Percentiles rank a stretch among this genome's conserved stretches.
phyloP scores from a whole-genome alignment of 2,329 filamentous ascomycete species.

The Trichoderma sp. region DNA sequence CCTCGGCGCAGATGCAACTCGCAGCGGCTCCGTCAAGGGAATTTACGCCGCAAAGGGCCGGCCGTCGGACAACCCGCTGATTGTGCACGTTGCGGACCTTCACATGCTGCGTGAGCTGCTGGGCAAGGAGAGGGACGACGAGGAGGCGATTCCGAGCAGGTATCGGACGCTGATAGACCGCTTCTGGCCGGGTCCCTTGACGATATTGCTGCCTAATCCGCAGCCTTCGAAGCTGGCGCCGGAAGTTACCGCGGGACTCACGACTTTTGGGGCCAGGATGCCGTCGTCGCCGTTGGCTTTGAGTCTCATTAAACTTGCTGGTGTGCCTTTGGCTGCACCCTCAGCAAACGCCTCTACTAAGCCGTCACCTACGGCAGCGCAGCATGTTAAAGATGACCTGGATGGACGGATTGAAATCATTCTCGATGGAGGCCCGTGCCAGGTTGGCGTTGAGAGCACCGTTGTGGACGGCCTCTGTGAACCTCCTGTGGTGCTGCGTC shows the following conservation, averaged over 20 bases:
- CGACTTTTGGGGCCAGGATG: constrained; percentile 87
- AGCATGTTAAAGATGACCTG: constrained; percentile 85
- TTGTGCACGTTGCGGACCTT: constrained; percentile 84
- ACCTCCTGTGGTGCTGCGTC: constrained; percentile 79
- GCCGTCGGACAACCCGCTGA: constrained; percentile 91
- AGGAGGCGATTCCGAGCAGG: constrained; percentile 61
- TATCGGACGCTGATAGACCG: constrained; percentile 74
- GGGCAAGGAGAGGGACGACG: constrained; percentile 23
- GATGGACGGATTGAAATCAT: constrained; percentile 79
- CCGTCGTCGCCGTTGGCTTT: constrained; percentile 81
- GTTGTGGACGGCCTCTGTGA: constrained; percentile 85
- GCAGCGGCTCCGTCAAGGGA: constrained; percentile 77
- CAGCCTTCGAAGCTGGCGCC: constrained; percentile 68
- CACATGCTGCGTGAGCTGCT: constrained; percentile 69
- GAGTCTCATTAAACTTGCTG: constrained; percentile 76
- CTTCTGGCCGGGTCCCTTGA: constrained; percentile 95
- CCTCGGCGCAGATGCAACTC: constrained; percentile 90
- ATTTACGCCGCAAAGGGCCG: constrained; percentile 90
- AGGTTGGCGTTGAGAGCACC: constrained; percentile 92
- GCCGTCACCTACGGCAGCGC: constrained; percentile 85
- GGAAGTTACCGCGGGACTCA: constrained; percentile 85
- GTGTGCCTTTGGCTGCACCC: constrained; percentile 79
- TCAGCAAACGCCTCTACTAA: constrained; percentile 94
- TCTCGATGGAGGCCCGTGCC: constrained; percentile 81
- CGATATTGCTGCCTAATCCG: constrained; percentile 80